Evolutionary conservation across 2,329 filamentous ascomycete species (phyloP).

Genomic region (Penicillium fuscoglaucum): DNA sequence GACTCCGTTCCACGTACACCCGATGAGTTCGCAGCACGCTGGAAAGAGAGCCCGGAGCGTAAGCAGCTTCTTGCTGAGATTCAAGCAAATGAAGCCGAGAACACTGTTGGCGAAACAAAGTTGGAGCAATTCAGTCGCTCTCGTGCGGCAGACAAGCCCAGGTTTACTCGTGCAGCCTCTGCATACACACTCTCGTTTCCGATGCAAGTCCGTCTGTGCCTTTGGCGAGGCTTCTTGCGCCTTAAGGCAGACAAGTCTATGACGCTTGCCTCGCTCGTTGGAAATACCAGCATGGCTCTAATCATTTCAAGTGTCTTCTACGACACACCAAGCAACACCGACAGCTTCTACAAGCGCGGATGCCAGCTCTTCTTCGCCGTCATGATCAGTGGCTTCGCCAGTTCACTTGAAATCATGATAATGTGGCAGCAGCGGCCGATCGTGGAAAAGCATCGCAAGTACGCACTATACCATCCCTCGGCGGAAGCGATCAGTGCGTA

Average conservation of each 20-base stretch:
- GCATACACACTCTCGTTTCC: constrained; percentile 77
- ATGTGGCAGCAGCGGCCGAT: constrained; percentile 87
- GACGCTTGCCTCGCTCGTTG: constrained; percentile 62
- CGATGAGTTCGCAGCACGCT: constrained; percentile 63
- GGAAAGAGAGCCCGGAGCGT: constrained; percentile 55
- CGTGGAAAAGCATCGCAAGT: constrained; percentile 83
- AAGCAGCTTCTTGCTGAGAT: constrained; percentile 42
- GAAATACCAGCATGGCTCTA: constrained; percentile 71
- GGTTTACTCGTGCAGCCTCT: constrained; percentile 59
- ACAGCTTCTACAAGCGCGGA: constrained; percentile 74
- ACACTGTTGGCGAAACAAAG: constrained; percentile 38
- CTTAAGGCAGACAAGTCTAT: constrained; percentile 72
- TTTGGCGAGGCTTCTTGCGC: constrained; percentile 75
- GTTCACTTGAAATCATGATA: constrained; percentile 75
- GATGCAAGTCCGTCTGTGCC: constrained; percentile 74
- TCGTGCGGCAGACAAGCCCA: constrained; percentile 43
- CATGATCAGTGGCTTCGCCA: constrained; percentile 78
- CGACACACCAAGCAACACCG: constrained; percentile 64
- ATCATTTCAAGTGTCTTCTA: constrained; percentile 79
- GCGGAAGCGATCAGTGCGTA: constrained; percentile 86
- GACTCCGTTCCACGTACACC: constrained; percentile 63
- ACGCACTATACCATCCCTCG: constrained; percentile 85
- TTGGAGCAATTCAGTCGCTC: constrained; percentile 40
- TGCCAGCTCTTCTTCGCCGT: constrained; percentile 82
- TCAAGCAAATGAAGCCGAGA: constrained; percentile 39